Base-by-base conservation (phyloP, 257 asterid genomes). In the Nicotiana obtusifolia region DNA sequence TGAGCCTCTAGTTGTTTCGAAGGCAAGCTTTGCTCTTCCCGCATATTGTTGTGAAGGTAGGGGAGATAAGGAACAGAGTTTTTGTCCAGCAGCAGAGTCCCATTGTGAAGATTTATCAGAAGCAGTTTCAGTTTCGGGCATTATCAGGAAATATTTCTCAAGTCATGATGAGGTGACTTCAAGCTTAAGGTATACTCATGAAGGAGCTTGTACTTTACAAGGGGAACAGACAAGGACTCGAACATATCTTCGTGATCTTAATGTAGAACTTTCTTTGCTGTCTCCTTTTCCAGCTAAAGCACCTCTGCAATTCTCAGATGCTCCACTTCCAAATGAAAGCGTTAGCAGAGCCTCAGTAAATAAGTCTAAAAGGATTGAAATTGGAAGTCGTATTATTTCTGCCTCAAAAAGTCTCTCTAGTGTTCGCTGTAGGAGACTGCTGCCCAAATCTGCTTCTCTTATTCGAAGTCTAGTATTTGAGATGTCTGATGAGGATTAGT, bases 81-180 rank as follows among this genome's bases (percentile, higher is more conserved):
- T 53, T 22, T 24, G 41, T 81, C 68, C 53, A 78, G 83, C 28
- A 53, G 26, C 61, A 8, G 89, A 87, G 71, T 77, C 88, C 33
- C 82, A 14, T 57, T 71, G 86, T 62, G 91, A 86, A 83, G 84
- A 88, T 4, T 35, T 78, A 67, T 85, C 91, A 13, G 93, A 90
- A 84, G 49, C 90, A 56, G 77, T 80, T 76, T 90, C 93, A 19
- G 89, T 91, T 83, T 91, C 93, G 7, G 90, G 93, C 41, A 88
- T 91, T 69, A 91, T 93, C 84, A 78, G 56, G 54, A 91, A 91
- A 73, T 93, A 93, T 83, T 91, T 93, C 67, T 83, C 93, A 41
- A 86, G 80, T 83, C 66, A 75, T 52, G 81, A 90, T 75, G 95
- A 91, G 83, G 93, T 88, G 84, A 86, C 83, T 59, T 91, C 95